Conservation (phyloP, 768 basidiomycete genomes). For the Amanita subjunquillea region DNA sequence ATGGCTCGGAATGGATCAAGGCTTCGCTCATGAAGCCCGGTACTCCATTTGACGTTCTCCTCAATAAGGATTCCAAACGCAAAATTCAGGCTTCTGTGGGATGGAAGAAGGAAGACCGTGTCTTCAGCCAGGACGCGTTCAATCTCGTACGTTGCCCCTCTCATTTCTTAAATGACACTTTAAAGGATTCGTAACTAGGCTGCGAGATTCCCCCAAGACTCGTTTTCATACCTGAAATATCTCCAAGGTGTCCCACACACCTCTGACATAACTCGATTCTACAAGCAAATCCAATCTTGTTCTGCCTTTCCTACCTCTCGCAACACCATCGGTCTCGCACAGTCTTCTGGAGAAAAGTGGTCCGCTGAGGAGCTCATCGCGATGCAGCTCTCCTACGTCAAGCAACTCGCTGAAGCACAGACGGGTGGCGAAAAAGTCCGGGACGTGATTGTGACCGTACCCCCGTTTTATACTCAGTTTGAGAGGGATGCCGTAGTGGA, state of each 20-base stretch:
- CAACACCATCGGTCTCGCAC: constrained; percentile 47
- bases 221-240: constrained; percentile 79
- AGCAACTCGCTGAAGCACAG: constrained; percentile 67
- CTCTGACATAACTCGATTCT: constrained; percentile 50
- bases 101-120: constrained; percentile 84
- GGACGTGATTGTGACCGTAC: constrained; percentile 86
- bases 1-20: constrained; percentile 97
- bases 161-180: neutral
- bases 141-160: constrained; percentile 55
- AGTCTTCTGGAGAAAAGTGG: constrained; percentile 63
- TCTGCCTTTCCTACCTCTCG: constrained; percentile 45
- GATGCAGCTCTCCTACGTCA: constrained; percentile 90
- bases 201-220: constrained; percentile 81
- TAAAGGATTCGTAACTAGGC: constrained; percentile 43
- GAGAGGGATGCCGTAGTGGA: constrained; percentile 89
- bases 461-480: constrained; percentile 81
- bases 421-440: constrained; percentile 65
- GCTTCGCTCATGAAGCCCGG: constrained; percentile 93
- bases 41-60: constrained; percentile 87
- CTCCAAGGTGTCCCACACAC: constrained; percentile 64
- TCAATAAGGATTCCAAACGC: constrained; percentile 95
- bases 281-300: constrained; percentile 42
- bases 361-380: constrained; percentile 83
- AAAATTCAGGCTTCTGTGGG: constrained; percentile 87
- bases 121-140: constrained; percentile 85